Evolutionary conservation across 2,329 filamentous ascomycete species (phyloP).

Genomic region (Arthrinium puccinioides): DNA sequence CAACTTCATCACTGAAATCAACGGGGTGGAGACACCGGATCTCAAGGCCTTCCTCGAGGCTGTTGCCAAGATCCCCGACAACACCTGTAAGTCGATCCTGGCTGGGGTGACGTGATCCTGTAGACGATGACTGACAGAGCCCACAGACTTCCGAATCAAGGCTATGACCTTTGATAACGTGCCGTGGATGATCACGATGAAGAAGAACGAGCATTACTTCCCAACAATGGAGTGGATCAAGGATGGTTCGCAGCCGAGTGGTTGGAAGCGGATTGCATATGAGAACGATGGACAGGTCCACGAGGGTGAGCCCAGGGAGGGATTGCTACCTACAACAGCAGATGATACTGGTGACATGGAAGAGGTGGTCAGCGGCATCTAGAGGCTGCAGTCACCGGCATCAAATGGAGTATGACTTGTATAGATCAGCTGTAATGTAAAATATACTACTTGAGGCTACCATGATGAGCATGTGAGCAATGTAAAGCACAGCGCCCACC

Average conservation of each 20-base stretch:
- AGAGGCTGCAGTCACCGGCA: background rate
- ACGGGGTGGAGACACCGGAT: slow-evolving; percentile 77
- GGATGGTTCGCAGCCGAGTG: slow-evolving; percentile 49
- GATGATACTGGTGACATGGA: slow-evolving; percentile 37
- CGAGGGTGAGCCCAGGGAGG: slow-evolving; percentile 46
- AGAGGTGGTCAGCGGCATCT: slow-evolving; percentile 13
- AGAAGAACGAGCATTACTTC: slow-evolving; percentile 98
- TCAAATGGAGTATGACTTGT: background rate
- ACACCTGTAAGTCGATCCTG: slow-evolving; percentile 62
- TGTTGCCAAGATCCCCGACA: slow-evolving; percentile 84
- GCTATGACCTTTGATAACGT: slow-evolving; percentile 99
- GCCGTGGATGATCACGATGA: slow-evolving; percentile 99
- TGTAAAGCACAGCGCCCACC: no score
- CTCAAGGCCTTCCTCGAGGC: slow-evolving; percentile 73
- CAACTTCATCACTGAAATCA: slow-evolving; percentile 96
- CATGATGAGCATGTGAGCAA: no score
- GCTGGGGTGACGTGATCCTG: slow-evolving; percentile 7
- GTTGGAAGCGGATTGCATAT: slow-evolving; percentile 58
- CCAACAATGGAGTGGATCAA: slow-evolving; percentile 65
- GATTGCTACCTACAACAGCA: slow-evolving; percentile 28
- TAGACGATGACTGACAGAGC: slow-evolving; percentile 7
- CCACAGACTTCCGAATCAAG: slow-evolving; percentile 79
- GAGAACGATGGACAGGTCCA: slow-evolving; percentile 44
- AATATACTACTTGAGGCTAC: no score
- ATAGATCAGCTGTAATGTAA: background rate